A percentile compares a stretch with the other conserved stretches of the same genome.
Evolutionary conservation across 1,139 yeast genomes (phyloP).

Genomic region (Spencermartinsiella ligniputridi): DNA sequence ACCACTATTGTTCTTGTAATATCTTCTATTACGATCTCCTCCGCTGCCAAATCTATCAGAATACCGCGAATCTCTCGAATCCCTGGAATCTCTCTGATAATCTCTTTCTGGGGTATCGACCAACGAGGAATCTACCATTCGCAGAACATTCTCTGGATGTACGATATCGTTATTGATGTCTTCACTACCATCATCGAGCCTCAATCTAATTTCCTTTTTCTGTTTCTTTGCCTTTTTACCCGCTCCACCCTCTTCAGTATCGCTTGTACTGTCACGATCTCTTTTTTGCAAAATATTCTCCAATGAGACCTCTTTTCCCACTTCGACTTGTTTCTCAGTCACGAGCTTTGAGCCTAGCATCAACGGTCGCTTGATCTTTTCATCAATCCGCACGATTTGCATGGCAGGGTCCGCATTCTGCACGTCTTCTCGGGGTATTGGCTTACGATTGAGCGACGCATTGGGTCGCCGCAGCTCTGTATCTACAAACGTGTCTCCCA

Average conservation of each 20-base stretch:
- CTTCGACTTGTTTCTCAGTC: neutral
- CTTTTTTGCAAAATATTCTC: slow-evolving; percentile 16
- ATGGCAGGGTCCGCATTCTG: slow-evolving; percentile 15
- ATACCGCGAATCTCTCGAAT: neutral
- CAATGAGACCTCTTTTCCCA: slow-evolving; percentile 9
- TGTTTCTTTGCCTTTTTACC: slow-evolving; percentile 18
- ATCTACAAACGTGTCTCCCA: slow-evolving; percentile 30
- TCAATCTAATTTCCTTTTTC: slow-evolving; percentile 22
- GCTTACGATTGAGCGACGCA: slow-evolving; percentile 18
- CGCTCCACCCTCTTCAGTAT: slow-evolving; percentile 16
- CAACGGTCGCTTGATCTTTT: slow-evolving; percentile 1
- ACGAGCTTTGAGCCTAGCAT: neutral
- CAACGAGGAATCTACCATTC: slow-evolving; percentile 39
- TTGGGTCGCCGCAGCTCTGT: slow-evolving; percentile 27
- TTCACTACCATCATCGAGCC: slow-evolving; percentile 25
- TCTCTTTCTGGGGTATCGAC: slow-evolving; percentile 34
- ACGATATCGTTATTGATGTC: slow-evolving; percentile 30
- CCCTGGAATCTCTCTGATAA: neutral
- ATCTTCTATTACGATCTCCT: slow-evolving; percentile 1
- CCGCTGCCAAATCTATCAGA: neutral
- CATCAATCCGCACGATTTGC: slow-evolving; percentile 13
- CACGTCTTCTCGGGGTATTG: slow-evolving; percentile 16
- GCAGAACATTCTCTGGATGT: slow-evolving; percentile 34
- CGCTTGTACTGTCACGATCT: slow-evolving; percentile 20
- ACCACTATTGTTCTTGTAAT: neutral